Percentiles rank a stretch among this genome's conserved stretches.
Evolutionary conservation across 2,329 filamentous ascomycete genomes (phyloP).

Genomic region (Pseudogymnoascus sp.): DNA sequence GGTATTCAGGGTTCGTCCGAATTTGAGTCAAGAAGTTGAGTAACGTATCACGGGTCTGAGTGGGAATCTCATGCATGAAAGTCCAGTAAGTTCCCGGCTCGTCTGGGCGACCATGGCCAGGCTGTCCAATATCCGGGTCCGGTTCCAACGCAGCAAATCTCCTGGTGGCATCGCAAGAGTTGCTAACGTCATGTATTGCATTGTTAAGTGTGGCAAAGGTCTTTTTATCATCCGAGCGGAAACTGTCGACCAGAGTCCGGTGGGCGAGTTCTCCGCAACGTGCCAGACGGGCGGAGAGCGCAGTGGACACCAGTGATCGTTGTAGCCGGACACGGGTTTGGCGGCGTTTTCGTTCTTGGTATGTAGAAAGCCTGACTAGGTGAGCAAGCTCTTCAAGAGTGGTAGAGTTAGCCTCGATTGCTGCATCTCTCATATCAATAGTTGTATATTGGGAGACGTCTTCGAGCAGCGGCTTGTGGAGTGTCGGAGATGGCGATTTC

Average conservation of each 20-base stretch:
- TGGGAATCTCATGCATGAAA: slow-evolving; percentile 66
- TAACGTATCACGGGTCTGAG: slow-evolving; percentile 65
- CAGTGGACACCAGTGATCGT: slow-evolving; percentile 65
- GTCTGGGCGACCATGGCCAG: slow-evolving; percentile 29
- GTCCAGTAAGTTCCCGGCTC: slow-evolving; percentile 40
- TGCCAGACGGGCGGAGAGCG: slow-evolving; percentile 64
- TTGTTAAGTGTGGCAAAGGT: slow-evolving; percentile 66
- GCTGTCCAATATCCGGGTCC: slow-evolving; percentile 50
- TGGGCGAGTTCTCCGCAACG: slow-evolving; percentile 68
- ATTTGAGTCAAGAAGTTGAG: slow-evolving; percentile 73
- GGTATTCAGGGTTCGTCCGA: slow-evolving; percentile 77
- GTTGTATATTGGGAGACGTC: slow-evolving; percentile 61
- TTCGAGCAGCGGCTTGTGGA: slow-evolving; percentile 43
- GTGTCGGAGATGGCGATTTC: neutral
- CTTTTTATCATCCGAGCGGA: slow-evolving; percentile 71
- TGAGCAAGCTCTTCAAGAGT: slow-evolving; percentile 71
- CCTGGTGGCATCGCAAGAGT: slow-evolving; percentile 64
- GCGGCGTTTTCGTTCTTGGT: slow-evolving; percentile 72
- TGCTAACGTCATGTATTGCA: slow-evolving; percentile 70
- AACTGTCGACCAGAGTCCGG: slow-evolving; percentile 67
- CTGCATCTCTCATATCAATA: slow-evolving; percentile 39
- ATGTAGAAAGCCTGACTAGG: slow-evolving; percentile 67
- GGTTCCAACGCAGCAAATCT: slow-evolving; percentile 64
- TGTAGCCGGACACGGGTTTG: slow-evolving; percentile 67
- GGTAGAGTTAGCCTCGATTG: slow-evolving; percentile 55